Evolutionary conservation across 2,329 filamentous ascomycete genomes (phyloP).

Genomic region (Kalmusia sp.): DNA sequence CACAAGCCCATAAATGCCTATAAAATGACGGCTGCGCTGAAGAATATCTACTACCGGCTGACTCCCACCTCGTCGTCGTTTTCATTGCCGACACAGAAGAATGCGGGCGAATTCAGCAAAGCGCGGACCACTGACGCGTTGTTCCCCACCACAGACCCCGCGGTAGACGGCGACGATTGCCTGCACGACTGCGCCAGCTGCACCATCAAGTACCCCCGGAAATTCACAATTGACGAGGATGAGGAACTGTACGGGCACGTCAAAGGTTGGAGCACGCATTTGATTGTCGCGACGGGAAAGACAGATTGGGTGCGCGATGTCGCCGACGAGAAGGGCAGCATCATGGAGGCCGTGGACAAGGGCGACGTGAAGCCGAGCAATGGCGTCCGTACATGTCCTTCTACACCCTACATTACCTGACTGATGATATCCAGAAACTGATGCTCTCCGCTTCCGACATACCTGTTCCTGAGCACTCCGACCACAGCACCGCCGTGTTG

Average conservation of each 20-base stretch:
- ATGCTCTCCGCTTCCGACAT: constrained; percentile 96
- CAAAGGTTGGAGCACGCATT: constrained; percentile 86
- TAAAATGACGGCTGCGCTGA: constrained; percentile 45
- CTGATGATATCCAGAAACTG: constrained; percentile 64
- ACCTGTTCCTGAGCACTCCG: constrained; percentile 72
- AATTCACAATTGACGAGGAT: constrained; percentile 73
- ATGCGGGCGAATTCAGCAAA: constrained; percentile 54
- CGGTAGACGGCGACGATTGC: constrained; percentile 86
- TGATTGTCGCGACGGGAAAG: constrained; percentile 95
- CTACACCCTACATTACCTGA: not conserved
- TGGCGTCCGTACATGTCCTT: constrained; percentile 64
- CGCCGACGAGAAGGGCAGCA: constrained; percentile 73
- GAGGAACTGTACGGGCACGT: constrained; percentile 86
- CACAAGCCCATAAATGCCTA: constrained; percentile 40
- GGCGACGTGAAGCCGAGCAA: constrained; percentile 67
- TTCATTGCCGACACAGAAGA: constrained; percentile 38
- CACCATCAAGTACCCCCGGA: constrained; percentile 78
- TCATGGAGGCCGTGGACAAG: constrained; percentile 62
- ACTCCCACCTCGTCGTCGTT: constrained; percentile 37
- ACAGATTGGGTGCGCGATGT: constrained; percentile 92
- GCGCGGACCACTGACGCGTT: constrained; percentile 60
- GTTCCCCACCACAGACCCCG: constrained; percentile 77
- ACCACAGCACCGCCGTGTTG: constrained; percentile 74
- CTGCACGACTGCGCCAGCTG: constrained; percentile 85
- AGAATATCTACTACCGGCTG: constrained; percentile 47